Evolutionary conservation across 2,329 filamentous ascomycete genomes (phyloP), one percentile per base, ranked within the genome.

Genomic region (Ceratocystis variospora): DNA sequence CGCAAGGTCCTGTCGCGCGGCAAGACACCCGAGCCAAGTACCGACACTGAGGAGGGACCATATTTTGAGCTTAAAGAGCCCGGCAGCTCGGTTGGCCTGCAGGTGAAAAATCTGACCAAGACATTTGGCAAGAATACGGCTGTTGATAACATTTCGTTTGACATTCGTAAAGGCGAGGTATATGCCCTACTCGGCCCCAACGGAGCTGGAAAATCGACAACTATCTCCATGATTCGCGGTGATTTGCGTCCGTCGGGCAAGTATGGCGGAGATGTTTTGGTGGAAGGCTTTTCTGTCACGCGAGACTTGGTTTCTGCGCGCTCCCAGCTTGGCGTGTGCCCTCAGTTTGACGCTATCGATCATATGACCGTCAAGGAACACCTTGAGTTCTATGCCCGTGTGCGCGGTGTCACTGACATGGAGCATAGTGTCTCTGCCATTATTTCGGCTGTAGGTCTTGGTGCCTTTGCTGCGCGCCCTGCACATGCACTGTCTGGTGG

Each of bases 151-250:
- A 83, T 95, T 53, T 89, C 87, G 0, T 96, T 96, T 71, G 87
- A 87, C 19, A 87, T 96, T 41, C 82, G 83, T 17, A 84, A 83
- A 62, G 87, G 89, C 62, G 88, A 96, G 73, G 88, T 96, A 0
- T 96, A 96, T 75, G 91, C 91, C 0, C 80, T 96, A 0, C 81
- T 97, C 0, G 92, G 92, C 0, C 91, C 92, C 17, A 96, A 96
- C 72, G 91, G 92, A 28, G 93, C 92, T 1, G 92, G 92, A 67
- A 96, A 96, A 72, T 90, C 87, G 0, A 96, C 91, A 0, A 95
- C 88, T 0, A 96, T 96, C 71, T 90, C 87, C 1, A 79, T 96
- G 55, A 90, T 97, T 70, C 84, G 92, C 69, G 93, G 93, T n/a
- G 92, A 96, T 71, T 81, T 93, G 33, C 84, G 85, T 63, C 90